Percentiles rank a stretch among this genome's conserved stretches.
Evolutionary conservation across 306 rosid genomes (phyloP).

Genomic region (Lathyrus sativus): DNA sequence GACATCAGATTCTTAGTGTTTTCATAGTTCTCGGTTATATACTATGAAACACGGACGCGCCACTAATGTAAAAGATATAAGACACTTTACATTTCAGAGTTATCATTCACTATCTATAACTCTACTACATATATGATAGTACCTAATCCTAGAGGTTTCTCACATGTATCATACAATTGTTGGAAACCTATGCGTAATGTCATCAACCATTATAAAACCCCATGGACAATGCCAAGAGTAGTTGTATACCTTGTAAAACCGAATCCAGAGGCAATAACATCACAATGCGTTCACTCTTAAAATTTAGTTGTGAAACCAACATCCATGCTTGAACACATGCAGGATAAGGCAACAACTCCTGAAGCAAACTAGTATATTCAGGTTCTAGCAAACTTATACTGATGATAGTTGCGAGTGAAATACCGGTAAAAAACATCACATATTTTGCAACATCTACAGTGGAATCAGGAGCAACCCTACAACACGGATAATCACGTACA

Average conservation of each 20-base stretch:
- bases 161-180: too few relatives aligned
- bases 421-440: conserved; percentile 62
- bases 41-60: too few relatives aligned
- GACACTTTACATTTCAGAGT: too few relatives aligned
- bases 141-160: too few relatives aligned
- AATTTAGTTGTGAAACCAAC: conserved; percentile 67
- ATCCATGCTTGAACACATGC: conserved; percentile 70
- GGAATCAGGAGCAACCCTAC: conserved; percentile 71
- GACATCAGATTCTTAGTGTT: too few relatives aligned
- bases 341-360: conserved; percentile 56
- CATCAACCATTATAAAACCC: conserved; percentile 78
- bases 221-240: conserved; percentile 74
- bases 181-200: conserved; percentile 25
- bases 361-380: conserved; percentile 62
- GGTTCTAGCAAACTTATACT: conserved; percentile 72
- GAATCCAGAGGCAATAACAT: conserved; percentile 70
- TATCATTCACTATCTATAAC: too few relatives aligned
- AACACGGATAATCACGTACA: conserved; percentile 30
- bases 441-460: conserved; percentile 60
- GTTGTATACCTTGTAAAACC: conserved; percentile 60
- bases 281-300: conserved; percentile 65
- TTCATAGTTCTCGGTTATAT: too few relatives aligned
- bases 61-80: too few relatives aligned
- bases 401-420: conserved; percentile 68
- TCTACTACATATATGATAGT: too few relatives aligned